Conservation (phyloP, 192 early-diverging fungal species). For the Chytriomyces confervae region DNA sequence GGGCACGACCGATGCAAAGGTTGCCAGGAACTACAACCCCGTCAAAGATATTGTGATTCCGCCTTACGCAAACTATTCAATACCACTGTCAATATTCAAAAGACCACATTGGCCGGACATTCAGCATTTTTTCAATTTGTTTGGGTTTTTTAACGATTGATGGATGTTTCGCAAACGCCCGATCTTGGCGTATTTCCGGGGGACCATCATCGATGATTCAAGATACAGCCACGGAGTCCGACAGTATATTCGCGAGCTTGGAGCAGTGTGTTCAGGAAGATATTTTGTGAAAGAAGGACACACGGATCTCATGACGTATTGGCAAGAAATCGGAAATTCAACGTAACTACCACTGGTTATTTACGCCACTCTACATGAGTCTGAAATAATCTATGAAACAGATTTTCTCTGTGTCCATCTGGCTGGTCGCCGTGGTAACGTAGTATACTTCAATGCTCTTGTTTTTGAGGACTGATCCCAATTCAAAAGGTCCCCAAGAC, state of each 20-base stretch:
- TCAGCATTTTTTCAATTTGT: neutral
- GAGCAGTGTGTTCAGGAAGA: neutral
- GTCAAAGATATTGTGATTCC: conserved; percentile 38
- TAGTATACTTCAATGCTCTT: neutral
- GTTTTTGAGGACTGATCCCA: neutral
- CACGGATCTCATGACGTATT: conserved; percentile 23
- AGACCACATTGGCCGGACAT: neutral
- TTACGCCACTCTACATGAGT: too few species aligned
- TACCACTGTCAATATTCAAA: conserved; percentile 7
- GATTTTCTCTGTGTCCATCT: conserved; percentile 43
- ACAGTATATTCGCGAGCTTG: conserved; percentile 34
- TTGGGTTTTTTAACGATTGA: neutral
- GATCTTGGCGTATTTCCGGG: conserved; percentile 43
- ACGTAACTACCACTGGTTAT: neutral
- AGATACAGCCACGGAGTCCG: conserved; percentile 42
- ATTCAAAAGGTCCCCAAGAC: conserved; percentile 26
- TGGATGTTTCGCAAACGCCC: conserved; percentile 27
- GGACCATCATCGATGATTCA: conserved; percentile 39
- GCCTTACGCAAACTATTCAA: conserved; percentile 29
- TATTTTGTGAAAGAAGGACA: conserved; percentile 30
- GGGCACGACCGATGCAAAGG: conserved; percentile 17
- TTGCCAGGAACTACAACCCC: neutral
- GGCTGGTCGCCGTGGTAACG: conserved; percentile 41
- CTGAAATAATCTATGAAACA: neutral
- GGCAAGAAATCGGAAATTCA: conserved; percentile 37